Conservation (phyloP, 163 green algal genomes). For the Volvox carteri region DNA sequence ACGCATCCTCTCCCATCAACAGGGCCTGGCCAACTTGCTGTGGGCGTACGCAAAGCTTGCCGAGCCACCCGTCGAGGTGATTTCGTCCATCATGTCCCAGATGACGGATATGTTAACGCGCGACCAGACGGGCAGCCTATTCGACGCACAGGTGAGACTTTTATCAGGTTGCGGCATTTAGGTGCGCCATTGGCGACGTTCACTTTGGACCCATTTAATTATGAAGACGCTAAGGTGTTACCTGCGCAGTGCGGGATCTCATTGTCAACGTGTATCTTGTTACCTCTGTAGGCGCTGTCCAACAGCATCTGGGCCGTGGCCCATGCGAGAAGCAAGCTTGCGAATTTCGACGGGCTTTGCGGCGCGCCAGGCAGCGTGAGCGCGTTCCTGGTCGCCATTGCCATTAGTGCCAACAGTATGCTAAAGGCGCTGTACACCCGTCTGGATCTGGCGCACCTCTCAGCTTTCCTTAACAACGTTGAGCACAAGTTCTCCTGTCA, state of each 20-base stretch:
- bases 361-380: slow-evolving; percentile 47
- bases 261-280: background rate
- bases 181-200: too few relatives aligned
- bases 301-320: slow-evolving; percentile 78
- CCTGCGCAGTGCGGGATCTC: background rate
- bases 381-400: slow-evolving; percentile 62
- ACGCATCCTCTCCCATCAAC: too few relatives aligned
- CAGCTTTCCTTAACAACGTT: slow-evolving; percentile 54
- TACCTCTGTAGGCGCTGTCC: slow-evolving; percentile 63
- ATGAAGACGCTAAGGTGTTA: too few relatives aligned
- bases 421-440: slow-evolving; percentile 56
- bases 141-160: slow-evolving; percentile 68
- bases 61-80: slow-evolving; percentile 61
- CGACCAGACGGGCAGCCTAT: slow-evolving; percentile 40
- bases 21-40: slow-evolving; percentile 78
- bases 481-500: slow-evolving; percentile 66
- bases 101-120: slow-evolving; percentile 61
- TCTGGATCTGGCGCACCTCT: slow-evolving; percentile 47
- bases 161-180: background rate
- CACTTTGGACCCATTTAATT: too few relatives aligned
- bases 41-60: slow-evolving; percentile 76
- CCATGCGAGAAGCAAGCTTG: slow-evolving; percentile 63
- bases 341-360: slow-evolving; percentile 67
- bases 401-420: slow-evolving; percentile 50
- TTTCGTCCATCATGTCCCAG: slow-evolving; percentile 66